A percentile compares a stretch with the other conserved stretches of the same genome.
These are phyloP conservation scores for Pichia sp. DNA, from an alignment of 1,139 yeast species.

Conservation along the genomic window DNA sequence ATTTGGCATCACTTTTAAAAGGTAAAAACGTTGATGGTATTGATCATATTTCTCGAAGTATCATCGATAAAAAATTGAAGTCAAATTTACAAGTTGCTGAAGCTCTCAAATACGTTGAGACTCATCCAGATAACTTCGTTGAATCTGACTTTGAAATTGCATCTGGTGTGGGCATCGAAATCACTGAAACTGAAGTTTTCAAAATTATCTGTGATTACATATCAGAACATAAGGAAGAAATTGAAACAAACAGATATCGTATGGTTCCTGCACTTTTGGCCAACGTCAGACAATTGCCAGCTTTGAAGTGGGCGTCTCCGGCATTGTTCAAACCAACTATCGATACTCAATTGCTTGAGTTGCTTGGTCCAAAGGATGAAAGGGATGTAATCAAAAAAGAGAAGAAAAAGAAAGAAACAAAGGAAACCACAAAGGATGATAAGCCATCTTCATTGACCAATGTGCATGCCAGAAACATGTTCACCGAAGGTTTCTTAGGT, in stretches of 20 bases:
- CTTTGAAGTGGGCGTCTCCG: slow-evolving; percentile 90
- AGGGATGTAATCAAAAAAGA: slow-evolving; percentile 82
- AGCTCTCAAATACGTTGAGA: slow-evolving; percentile 67
- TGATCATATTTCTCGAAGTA: slow-evolving; percentile 51
- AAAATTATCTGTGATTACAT: slow-evolving; percentile 57
- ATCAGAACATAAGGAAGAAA: slow-evolving; percentile 50
- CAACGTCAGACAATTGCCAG: slow-evolving; percentile 66
- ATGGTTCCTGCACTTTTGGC: slow-evolving; percentile 73
- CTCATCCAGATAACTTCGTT: slow-evolving; percentile 39
- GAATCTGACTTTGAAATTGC: slow-evolving; percentile 50
- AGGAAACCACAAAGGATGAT: slow-evolving; percentile 23
- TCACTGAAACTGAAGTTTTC: slow-evolving; percentile 63
- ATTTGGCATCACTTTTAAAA: slow-evolving; percentile 66
- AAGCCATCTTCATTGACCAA: slow-evolving; percentile 24
- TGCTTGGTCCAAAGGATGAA: slow-evolving; percentile 93
- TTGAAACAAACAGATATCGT: slow-evolving; percentile 70
- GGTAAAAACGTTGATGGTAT: slow-evolving; percentile 43
- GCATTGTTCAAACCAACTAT: slow-evolving; percentile 78
- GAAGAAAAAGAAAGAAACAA: slow-evolving; percentile 45
- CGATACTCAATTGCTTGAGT: slow-evolving; percentile 64
- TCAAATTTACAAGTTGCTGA: slow-evolving; percentile 73
- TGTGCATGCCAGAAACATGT: slow-evolving; percentile 69
- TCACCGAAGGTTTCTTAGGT: slow-evolving; percentile 91
- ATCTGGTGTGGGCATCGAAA: slow-evolving; percentile 79
- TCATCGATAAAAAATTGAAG: slow-evolving; percentile 59